Conservation (phyloP, 441 rosid genomes). For the Adansonia rubrostipa region DNA sequence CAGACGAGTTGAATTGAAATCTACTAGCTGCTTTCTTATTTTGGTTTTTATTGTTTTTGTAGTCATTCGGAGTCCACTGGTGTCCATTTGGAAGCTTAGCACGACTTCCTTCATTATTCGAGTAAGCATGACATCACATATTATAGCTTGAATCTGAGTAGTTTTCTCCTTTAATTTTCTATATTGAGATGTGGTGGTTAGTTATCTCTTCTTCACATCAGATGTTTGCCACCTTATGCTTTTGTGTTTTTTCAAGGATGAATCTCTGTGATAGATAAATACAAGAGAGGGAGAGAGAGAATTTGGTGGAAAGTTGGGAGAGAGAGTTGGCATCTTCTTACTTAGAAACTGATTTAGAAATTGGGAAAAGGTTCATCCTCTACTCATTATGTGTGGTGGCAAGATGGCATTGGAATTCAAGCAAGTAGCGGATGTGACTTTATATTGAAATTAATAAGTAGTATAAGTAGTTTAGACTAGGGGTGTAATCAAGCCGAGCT, state of each 20-base stretch:
- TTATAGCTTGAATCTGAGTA: slow-evolving; percentile 9
- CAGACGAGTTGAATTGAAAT: slow-evolving; percentile 16
- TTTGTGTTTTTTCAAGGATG: neutral
- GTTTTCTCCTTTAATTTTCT: slow-evolving; percentile 27
- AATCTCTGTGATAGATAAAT: neutral
- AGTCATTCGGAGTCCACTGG: slow-evolving; percentile 96
- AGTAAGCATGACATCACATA: slow-evolving; percentile 60
- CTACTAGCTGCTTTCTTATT: slow-evolving; percentile 20
- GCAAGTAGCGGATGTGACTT: neutral
- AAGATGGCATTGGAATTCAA: neutral
- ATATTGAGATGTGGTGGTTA: neutral
- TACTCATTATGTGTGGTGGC: neutral
- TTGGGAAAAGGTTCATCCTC: neutral
- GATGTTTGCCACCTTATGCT: neutral
- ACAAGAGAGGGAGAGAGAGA: neutral
- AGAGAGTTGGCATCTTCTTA: neutral
- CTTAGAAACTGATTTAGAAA: neutral
- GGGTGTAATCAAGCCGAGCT: no score
- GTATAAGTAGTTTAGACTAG: neutral
- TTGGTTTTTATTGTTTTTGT: slow-evolving; percentile 38
- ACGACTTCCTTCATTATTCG: slow-evolving; percentile 73
- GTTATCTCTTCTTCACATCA: slow-evolving; percentile 12
- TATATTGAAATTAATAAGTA: neutral
- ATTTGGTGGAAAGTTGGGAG: neutral
- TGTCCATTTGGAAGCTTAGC: slow-evolving; percentile 88